Base-by-base conservation (phyloP, 208 protist species). In the Leishmania turanica region DNA sequence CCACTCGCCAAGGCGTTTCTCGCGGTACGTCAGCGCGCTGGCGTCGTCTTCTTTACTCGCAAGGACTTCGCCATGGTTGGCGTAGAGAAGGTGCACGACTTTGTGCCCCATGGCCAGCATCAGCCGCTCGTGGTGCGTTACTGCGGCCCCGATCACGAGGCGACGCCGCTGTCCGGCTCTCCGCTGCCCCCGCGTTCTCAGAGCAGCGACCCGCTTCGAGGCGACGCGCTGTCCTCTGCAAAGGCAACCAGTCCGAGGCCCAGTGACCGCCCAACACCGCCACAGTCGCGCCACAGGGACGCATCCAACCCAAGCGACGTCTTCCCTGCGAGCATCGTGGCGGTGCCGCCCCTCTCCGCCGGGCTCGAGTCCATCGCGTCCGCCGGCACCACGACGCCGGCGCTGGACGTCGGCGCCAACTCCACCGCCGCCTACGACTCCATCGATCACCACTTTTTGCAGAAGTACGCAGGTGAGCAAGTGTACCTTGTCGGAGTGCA, bases 61-160 rank as follows among this genome's bases (percentile, higher is more conserved):
- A 91, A 91, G 56, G 88, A 87, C 60, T 93, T 93, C 79, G 94
- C 92, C 31, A 88, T 90, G 84, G 84, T 95, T 9, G 94, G 88
- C 7, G 90, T 96, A 21, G 89, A 97, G 81, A 97, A 95, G 79
- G 86, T 95, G 15, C 77, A 96, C 85, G 83, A 96, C 78, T 97
- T 97, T 81, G 92, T 94, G 9, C 92, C 94, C 11, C 82, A 92
- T 65, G 84, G 92, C 37, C 94, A 97, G 77, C 90, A 93, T 75
- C 88, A 96, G 78, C 88, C 87, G 56, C 88, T 97, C 7, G 74
- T 83, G 31, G 94, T 95, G 71, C 87, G 84, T 0, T 96, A 95
- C 86, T 96, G 90, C 80, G 88, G 89, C 19, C 90, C 87, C 0
- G 90, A 92, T 58, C 77, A 72, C 53, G 64, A 78, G 72, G 54